Base-by-base conservation (phyloP, 1,284 basidiomycete genomes). In the Trametes versicolor region DNA sequence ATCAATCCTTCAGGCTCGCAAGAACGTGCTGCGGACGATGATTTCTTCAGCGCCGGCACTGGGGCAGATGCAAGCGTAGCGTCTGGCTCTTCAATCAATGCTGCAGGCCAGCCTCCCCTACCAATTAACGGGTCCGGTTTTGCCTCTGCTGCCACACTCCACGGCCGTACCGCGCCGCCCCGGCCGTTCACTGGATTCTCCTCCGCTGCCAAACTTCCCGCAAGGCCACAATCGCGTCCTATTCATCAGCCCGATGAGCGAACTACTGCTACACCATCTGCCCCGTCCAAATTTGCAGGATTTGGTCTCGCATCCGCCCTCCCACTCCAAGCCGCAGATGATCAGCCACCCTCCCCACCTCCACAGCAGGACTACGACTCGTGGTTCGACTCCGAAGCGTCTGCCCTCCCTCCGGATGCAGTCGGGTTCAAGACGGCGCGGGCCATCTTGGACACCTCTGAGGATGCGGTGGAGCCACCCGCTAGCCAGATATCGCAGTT, bases 381-480 rank as follows among this genome's bases (percentile, higher is more conserved):
- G 4, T 90, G 87, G 88, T 91, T 91, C 73, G 77, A 81, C 58
- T 73, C 84, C 0, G 77, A 81, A 57, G 73, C 83, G 1, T 66
- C 71, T 5, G 45, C 52, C 6, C 61, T 72, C 17, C 67, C 69
- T 17, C 58, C 62, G 13, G 68, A 61, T 2, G 67, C 67, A 2
- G 68, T 73, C 48, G 58, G 58, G 5, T 76, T 77, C 66, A 65
- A 71, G 53, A 71, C 73, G 6, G 76, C 76, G 0, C 71, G 66
- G 27, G 50, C 62, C 8, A n/a, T 75, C 5, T 51, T 62, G 25
- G 25, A 59, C 1, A 21, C 51, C n/a, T 36, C 54, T 4, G 53
- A 43, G 4, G 48, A 56, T 0, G 52, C 51, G 9, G 49, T 36
- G 4, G 56, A 54, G 21, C n/a, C 45, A 41, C 48, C 67, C 0